Evolutionary conservation across 371 early-diverging fungal species (phyloP).

Genomic region (Saksenaea vasiformis): DNA sequence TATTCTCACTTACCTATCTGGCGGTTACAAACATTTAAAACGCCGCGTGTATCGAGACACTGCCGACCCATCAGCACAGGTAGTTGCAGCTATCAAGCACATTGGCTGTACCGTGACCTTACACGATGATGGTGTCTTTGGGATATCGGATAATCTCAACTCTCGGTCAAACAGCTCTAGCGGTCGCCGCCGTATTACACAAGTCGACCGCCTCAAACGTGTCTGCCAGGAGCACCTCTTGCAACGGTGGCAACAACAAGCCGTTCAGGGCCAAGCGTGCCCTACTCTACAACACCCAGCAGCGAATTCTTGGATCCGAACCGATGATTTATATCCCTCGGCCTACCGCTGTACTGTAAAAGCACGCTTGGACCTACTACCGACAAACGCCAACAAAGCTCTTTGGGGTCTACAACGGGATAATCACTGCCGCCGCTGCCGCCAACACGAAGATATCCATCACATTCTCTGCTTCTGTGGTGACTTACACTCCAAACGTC

Average conservation of each 20-base stretch:
- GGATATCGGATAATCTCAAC: neutral
- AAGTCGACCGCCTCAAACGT: neutral
- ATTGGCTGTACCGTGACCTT: neutral
- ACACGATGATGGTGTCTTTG: neutral
- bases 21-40: neutral
- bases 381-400: neutral
- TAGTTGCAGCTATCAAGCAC: neutral
- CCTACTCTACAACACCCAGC: constrained; percentile 3
- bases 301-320: too few species aligned
- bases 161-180: too few species aligned
- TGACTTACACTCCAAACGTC: too few species aligned
- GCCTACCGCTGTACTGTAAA: neutral
- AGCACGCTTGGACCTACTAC: neutral
- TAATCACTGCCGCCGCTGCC: too few species aligned
- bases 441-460: too few species aligned
- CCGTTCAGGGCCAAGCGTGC: neutral
- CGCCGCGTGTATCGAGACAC: neutral
- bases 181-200: neutral
- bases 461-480: too few species aligned
- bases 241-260: neutral
- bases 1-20: neutral
- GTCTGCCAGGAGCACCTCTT: neutral
- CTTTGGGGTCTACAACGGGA: too few species aligned
- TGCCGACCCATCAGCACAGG: neutral
- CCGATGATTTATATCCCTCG: constrained; percentile 1